Evolutionary conservation across 164 flowering plant species (phyloP), one percentile per base, ranked within the genome.

Genomic region (Piper longum): DNA sequence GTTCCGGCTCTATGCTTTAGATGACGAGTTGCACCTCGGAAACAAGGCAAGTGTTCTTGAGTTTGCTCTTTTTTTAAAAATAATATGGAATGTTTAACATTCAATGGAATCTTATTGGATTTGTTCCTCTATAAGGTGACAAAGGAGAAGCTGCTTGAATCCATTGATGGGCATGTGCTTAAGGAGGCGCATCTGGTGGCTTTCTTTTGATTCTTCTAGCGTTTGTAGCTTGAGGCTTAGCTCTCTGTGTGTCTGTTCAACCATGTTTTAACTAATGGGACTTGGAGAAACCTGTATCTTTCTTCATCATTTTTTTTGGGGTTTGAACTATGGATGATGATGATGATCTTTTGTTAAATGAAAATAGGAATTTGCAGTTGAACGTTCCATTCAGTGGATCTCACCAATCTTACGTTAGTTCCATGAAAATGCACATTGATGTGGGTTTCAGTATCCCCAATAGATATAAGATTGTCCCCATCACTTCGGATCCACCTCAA

Each of bases 1-100:
- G 83, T 88, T 91, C 70, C 80, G 76, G 78, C 79, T 91, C 12
- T 87, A 67, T 68, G 96, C 95, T 2, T 74, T 88, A 77, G 95
- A 88, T 62, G 82, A 81, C 14, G 71, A 75, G 16, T 3, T 81
- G 58, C 69, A 79, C 62, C 82, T 91, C 6, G 96, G 98, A 9
- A 72, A 81, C 57, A 91, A 85, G 88, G 96, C 86, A 45, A 7
- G 57, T 16, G 7, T 16, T 42, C 43, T n/a, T 41, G 7, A 17
- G 16, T 36, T 36, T 39, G 19, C 12, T 4, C 26, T 57, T 26
- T 26, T 26, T 26, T 26, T 26, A 26, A 26, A 26, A 2, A 26
- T 26, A 26, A 26, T 26, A 26, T 26, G 36, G 36, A 26, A 26
- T 26, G 36, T 26, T 26, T 26, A 26, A 26, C 57, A 5, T 55